Evolutionary conservation across 208 protist species (phyloP).

Genomic region (Tritrichomonas musculus): DNA sequence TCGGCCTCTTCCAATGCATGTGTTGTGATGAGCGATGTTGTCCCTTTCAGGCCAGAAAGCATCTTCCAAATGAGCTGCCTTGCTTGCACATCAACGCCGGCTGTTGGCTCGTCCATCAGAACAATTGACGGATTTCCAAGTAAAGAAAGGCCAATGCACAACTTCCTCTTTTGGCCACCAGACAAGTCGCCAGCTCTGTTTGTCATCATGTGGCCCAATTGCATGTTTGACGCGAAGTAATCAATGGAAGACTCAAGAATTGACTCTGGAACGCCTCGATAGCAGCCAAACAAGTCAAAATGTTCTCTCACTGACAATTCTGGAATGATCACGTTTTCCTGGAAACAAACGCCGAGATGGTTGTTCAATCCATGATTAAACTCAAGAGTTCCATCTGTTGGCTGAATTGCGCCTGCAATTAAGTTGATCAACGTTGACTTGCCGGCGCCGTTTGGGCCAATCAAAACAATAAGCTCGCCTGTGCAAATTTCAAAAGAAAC

Average conservation of each 20-base stretch:
- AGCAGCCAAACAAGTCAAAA: neutral
- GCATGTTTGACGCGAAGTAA: neutral
- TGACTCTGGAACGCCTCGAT: neutral
- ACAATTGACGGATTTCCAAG: slow-evolving; percentile 29
- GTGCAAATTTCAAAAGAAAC: neutral
- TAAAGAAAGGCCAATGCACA: slow-evolving; percentile 15
- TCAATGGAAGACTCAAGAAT: neutral
- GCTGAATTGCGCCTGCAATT: neutral
- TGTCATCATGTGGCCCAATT: neutral
- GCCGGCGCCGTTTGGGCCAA: slow-evolving; percentile 27
- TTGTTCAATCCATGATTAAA: neutral
- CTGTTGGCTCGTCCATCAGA: slow-evolving; percentile 30
- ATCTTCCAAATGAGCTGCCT: slow-evolving; percentile 7
- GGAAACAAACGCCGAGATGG: neutral
- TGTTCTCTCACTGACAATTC: slow-evolving; percentile 7
- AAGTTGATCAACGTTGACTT: neutral
- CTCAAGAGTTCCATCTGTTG: neutral
- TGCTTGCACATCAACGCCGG: slow-evolving; percentile 8
- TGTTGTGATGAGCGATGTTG: neutral
- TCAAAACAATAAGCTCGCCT: slow-evolving; percentile 17
- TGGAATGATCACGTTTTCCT: neutral
- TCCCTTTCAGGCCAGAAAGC: neutral
- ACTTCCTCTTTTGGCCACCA: slow-evolving; percentile 33
- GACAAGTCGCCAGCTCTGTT: slow-evolving; percentile 15
- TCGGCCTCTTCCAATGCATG: slow-evolving; percentile 16